Evolutionary conservation across 2,329 filamentous ascomycete species (phyloP), one percentile per base, ranked within the genome.

Genomic region (Penicillium sp.): DNA sequence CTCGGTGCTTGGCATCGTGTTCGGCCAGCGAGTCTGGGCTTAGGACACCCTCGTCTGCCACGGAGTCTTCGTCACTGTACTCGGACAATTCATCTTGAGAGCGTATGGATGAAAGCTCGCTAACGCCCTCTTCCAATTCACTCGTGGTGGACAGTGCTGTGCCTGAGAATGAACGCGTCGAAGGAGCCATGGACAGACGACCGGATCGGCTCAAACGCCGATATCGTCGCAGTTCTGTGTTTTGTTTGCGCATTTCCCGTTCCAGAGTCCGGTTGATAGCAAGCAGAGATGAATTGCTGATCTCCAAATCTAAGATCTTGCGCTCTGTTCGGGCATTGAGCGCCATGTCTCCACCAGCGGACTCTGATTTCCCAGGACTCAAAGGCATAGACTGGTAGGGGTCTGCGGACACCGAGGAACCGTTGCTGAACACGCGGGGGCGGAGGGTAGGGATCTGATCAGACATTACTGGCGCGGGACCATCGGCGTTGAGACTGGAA

Each of bases 261-360:
- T 98, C 93, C 0, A 98, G 71, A 0, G 89, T 93, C 37, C 90
- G 79, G 61, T 98, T 98, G 68, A 98, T 97, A 27, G 93, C 93
- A 41, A 95, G 79, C 3, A 98, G 76, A 1, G 90, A 96, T 1
- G 88, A 93, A 59, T 98, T 98, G 39, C 86, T 95, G 49, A 98
- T 98, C 62, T 98, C 88, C 4, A 98, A 73, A 62, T 98, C 93
- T 52, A 97, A 79, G 1, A 98, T 90, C 70, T 97, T 98, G 46
- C 93, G 81, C 65, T 97, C 93, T 23, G 88, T 80, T 19, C 93
- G 80, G 10, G 93, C 93, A 60, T 88, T 41, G n/a, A 85, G 79
- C 8, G 93, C 88, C 5, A 88, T 74, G 45, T 94, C 89, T 47
- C 74, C 59, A 1, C 74, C 59, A 1, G 53, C 40, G 72, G 55